A percentile compares a stretch with the other conserved stretches of the same genome.
Evolutionary conservation across 1,139 yeast genomes (phyloP).

Genomic region (Suhomyces guaymorum): DNA sequence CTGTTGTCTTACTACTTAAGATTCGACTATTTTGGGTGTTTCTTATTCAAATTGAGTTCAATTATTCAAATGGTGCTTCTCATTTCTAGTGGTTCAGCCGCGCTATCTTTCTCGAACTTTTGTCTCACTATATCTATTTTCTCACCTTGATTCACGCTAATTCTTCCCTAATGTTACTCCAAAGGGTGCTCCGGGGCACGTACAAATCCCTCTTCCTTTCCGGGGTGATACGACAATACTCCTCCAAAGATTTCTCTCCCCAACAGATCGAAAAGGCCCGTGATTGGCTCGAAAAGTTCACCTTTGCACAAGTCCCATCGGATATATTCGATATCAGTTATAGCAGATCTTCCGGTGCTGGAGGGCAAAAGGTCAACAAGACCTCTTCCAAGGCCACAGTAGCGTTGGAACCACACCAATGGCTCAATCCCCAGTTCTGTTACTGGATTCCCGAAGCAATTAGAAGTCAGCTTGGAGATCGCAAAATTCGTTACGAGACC

Average conservation of each 20-base stretch:
- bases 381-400: slow-evolving; percentile 79
- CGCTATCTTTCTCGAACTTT: no score
- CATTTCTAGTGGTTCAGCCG: no score
- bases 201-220: not conserved
- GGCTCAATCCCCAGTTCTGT: slow-evolving; percentile 47
- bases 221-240: slow-evolving; percentile 2
- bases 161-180: no score
- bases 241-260: slow-evolving; percentile 7
- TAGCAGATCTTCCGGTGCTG: slow-evolving; percentile 86
- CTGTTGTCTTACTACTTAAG: no score
- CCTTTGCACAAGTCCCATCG: slow-evolving; percentile 46
- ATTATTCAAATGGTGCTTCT: no score
- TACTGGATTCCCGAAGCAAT: slow-evolving; percentile 66
- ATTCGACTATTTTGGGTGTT: no score
- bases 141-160: no score
- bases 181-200: not conserved
- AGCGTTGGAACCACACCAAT: slow-evolving; percentile 44
- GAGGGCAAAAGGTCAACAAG: slow-evolving; percentile 93
- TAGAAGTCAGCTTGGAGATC: slow-evolving; percentile 41
- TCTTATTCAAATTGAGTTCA: no score
- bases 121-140: no score
- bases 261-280: slow-evolving; percentile 36
- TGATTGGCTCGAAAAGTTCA: slow-evolving; percentile 47
- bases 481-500: slow-evolving; percentile 55
- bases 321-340: slow-evolving; percentile 53